A percentile compares a stretch with the other conserved stretches of the same genome.
phyloP scores from a whole-genome alignment of 129 eudicot genomes.

The Chrysanthemum lavandulifolium region DNA sequence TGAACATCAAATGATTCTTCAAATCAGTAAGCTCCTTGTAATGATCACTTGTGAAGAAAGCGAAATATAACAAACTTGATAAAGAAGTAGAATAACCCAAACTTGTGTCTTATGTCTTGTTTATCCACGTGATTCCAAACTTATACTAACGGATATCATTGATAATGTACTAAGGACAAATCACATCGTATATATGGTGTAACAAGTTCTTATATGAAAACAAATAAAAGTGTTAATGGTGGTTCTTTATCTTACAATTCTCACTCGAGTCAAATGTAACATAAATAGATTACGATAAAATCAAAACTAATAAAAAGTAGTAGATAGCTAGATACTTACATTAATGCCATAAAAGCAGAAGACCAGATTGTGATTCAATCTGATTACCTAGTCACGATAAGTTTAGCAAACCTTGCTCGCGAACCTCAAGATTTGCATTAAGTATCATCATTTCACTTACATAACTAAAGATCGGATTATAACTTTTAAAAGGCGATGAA shows the following conservation, averaged over 20 bases:
- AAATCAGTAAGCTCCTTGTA: too few relatives aligned
- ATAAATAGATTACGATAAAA: constrained; percentile 2
- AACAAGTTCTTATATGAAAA: too few relatives aligned
- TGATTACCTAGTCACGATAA: constrained; percentile 92
- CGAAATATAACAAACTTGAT: too few relatives aligned
- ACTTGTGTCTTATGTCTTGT: too few relatives aligned
- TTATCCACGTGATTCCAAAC: too few relatives aligned
- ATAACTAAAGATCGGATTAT: background rate
- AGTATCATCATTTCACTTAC: constrained; percentile 32
- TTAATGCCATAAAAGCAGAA: constrained; percentile 81
- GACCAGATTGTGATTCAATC: constrained; percentile 88
- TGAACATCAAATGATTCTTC: too few relatives aligned
- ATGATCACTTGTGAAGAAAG: too few relatives aligned
- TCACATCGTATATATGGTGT: too few relatives aligned
- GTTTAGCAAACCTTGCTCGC: constrained; percentile 89
- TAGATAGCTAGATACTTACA: constrained; percentile 50
- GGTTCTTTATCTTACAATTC: background rate
- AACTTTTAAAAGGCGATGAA: too few relatives aligned
- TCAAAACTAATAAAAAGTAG: background rate
- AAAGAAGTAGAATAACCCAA: too few relatives aligned
- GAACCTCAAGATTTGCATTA: constrained; percentile 93
- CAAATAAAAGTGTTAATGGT: background rate
- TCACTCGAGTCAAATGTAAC: background rate
- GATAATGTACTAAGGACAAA: too few relatives aligned
- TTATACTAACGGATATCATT: too few relatives aligned